Evolutionary conservation across 345 rosid species (phyloP), one percentile per base, ranked within the genome.

Genomic region (Fremontodendron californicum): DNA sequence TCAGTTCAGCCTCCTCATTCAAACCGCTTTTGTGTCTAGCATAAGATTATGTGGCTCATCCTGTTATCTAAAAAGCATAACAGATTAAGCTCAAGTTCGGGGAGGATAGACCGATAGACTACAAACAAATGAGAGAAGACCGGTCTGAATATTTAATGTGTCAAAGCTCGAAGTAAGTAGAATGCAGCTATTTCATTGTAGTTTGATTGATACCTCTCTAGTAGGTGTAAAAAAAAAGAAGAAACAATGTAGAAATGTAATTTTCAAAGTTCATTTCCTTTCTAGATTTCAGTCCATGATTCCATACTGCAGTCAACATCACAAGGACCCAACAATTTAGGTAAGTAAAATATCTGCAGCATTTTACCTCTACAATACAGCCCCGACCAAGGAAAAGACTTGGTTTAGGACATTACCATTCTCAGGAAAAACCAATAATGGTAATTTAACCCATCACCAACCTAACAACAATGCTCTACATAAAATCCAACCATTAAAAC

Each of bases 381-480:
- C 46, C 37, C 55, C 45, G 49, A 42, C 23, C 73, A 43, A 39
- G 43, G 21, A 45, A 68, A 67, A 52, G 39, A 71, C 27, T 71
- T 71, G 33, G 5, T 18, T 48, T 23, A 65, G 12, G 15, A 51
- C 18, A 65, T 42, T 43, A 78, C 74, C 61, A 67, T 67, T 78
- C 64, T 43, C 45, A 78, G 74, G 62, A 74, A 78, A 80, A 72
- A 61, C 1, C 82, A 82, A 63, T 45, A 76, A 74, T 80, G 71
- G 51, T 40, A 62, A 83, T 64, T 78, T 80, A 84, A 85, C 81
- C 67, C 3, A 29, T 64, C 60, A 82, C 80, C 82, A 71, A 77
- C 74, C 82, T 82, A 81, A 75, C 76, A 76, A 62, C 67, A 77
- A 66, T 35, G 29, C 75, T 51, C 31, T 45, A 54, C 55, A 33